Conservation (phyloP, 495 filamentous ascomycete genomes). For the Neurospora pannonica region DNA sequence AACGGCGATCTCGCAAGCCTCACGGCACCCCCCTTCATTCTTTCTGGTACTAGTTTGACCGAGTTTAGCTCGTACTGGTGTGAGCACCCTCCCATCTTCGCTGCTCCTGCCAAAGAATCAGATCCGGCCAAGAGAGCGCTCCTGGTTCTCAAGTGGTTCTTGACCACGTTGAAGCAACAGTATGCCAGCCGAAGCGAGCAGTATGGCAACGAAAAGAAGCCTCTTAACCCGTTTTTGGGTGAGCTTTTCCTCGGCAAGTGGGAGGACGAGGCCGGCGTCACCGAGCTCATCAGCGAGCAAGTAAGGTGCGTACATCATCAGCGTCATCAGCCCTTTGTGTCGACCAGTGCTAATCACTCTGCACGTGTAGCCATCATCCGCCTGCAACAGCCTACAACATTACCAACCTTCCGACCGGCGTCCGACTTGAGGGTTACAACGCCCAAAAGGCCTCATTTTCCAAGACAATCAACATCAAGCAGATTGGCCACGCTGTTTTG, state of each 20-base stretch:
- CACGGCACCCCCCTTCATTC: constrained; percentile 93
- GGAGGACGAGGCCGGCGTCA: constrained; percentile 66
- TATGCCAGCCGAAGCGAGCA: constrained; percentile 89
- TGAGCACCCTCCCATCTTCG: constrained; percentile 81
- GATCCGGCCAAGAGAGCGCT: constrained; percentile 78
- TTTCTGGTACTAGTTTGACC: constrained; percentile 80
- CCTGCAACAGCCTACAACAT: constrained; percentile 93
- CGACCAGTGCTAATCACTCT: not conserved
- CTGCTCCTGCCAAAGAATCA: constrained; percentile 71
- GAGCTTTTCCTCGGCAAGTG: constrained; percentile 87
- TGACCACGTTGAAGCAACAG: constrained; percentile 89
- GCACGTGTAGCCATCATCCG: constrained; percentile 70
- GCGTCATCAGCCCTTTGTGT: not conserved
- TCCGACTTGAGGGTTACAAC: constrained; percentile 90
- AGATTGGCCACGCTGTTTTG: constrained; percentile 88
- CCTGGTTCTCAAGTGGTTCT: constrained; percentile 92
- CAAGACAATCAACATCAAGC: constrained; percentile 87
- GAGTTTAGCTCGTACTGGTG: constrained; percentile 98
- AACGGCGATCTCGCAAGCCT: constrained; percentile 90
- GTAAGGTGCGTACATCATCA: constrained; percentile 40
- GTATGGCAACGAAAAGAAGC: constrained; percentile 93
- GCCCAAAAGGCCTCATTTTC: constrained; percentile 95
- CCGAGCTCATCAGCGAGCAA: constrained; percentile 54
- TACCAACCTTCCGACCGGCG: constrained; percentile 70
- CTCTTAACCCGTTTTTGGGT: constrained; percentile 83